A percentile compares a stretch with the other conserved stretches of the same genome.
phyloP scores from a whole-genome alignment of 2,329 filamentous ascomycete species.

The Alternaria dauci region DNA sequence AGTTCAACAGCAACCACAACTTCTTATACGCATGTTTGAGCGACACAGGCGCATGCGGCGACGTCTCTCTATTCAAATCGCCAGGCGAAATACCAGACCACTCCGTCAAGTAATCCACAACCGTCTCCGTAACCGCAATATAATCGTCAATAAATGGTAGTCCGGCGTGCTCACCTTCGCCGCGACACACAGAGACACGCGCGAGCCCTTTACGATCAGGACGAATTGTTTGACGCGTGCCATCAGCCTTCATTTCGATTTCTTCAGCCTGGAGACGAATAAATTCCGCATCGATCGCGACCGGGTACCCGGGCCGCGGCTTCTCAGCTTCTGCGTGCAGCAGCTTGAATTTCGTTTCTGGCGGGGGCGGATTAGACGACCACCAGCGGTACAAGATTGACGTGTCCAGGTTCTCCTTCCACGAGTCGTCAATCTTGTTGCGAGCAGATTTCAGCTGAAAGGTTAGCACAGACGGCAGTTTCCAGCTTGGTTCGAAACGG shows the following conservation, averaged over 20 bases:
- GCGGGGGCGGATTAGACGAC: conserved; percentile 53
- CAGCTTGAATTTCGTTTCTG: conserved; percentile 66
- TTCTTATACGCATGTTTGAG: conserved; percentile 97
- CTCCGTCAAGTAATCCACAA: conserved; percentile 93
- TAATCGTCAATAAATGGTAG: conserved; percentile 97
- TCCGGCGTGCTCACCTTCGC: conserved; percentile 78
- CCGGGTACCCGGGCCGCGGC: conserved; percentile 74
- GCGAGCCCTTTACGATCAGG: conserved; percentile 91
- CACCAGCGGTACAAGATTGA: conserved; percentile 82
- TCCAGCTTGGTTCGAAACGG: conserved; percentile 90
- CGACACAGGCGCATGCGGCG: conserved; percentile 81
- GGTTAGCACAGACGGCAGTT: conserved; percentile 84
- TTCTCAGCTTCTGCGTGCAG: conserved; percentile 68
- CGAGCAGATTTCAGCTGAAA: conserved; percentile 85
- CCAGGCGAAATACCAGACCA: conserved; percentile 90
- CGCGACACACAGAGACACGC: conserved; percentile 89
- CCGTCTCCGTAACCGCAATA: conserved; percentile 86
- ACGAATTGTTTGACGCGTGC: conserved; percentile 88
- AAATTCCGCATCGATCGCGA: conserved; percentile 96
- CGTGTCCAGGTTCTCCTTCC: conserved; percentile 86
- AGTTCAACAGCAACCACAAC: conserved; percentile 93
- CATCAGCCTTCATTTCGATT: conserved; percentile 95
- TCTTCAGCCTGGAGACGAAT: conserved; percentile 92
- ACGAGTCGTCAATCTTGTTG: conserved; percentile 82
- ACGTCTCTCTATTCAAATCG: conserved; percentile 82